Conservation (phyloP, 331 rosid species). For the Spiraea crenata region DNA sequence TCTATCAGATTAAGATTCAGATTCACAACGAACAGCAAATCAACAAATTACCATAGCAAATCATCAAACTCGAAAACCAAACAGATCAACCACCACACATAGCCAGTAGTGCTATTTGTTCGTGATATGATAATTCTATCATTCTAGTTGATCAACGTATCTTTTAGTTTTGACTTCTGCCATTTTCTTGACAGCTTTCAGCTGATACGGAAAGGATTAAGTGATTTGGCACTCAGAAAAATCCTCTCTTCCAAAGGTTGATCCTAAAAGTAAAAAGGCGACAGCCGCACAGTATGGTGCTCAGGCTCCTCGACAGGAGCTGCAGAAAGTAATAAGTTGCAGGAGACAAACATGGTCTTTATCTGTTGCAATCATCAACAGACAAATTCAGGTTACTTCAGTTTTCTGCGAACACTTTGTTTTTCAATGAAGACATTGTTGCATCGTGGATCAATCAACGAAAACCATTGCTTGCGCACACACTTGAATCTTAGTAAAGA, state of each 20-base stretch:
- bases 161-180: conserved; percentile 27
- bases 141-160: not conserved
- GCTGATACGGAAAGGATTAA: conserved; percentile 63
- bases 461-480: too few relatives aligned
- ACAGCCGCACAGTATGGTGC: conserved; percentile 56
- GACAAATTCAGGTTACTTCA: conserved; percentile 66
- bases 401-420: not conserved
- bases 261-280: conserved; percentile 56
- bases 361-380: conserved; percentile 61
- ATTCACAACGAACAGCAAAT: too few relatives aligned
- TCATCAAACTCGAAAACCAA: too few relatives aligned
- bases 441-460: too few relatives aligned
- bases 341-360: conserved; percentile 57
- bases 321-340: conserved; percentile 69
- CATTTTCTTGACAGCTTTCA: conserved; percentile 60
- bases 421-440: too few relatives aligned
- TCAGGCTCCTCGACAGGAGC: conserved; percentile 64
- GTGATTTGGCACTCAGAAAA: conserved; percentile 50
- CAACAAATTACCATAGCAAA: too few relatives aligned
- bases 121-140: not conserved
- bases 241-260: conserved; percentile 54
- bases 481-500: too few relatives aligned
- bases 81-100: too few relatives aligned
- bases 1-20: too few relatives aligned
- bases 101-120: not conserved